Conservation (phyloP, 2,329 filamentous ascomycete species). For the Leptographium galeiforme region DNA sequence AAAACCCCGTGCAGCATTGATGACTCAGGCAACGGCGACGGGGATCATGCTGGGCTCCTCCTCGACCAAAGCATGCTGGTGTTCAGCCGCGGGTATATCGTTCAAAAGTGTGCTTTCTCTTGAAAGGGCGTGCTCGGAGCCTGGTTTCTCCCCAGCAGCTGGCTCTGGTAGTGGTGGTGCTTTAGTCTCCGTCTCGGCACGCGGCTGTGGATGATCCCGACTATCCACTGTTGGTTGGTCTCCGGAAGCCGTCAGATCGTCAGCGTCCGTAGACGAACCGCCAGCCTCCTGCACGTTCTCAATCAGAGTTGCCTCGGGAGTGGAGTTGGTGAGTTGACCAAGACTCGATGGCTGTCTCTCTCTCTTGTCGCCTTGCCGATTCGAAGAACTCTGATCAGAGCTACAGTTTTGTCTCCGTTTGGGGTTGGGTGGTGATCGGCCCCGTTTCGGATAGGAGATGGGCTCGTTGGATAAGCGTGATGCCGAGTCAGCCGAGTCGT, state of each 20-base stretch:
- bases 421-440: slow-evolving; percentile 40
- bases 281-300: too few species aligned
- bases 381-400: neutral
- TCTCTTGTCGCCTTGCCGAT: neutral
- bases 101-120: neutral
- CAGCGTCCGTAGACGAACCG: too few species aligned
- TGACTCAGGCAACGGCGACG: neutral
- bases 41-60: neutral
- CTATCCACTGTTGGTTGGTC: too few species aligned
- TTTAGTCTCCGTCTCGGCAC: neutral
- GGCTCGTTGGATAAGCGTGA: slow-evolving; percentile 25
- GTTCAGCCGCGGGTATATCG: too few species aligned
- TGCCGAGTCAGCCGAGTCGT: slow-evolving; percentile 22
- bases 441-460: slow-evolving; percentile 32
- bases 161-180: too few species aligned
- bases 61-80: neutral
- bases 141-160: neutral
- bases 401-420: slow-evolving; percentile 19
- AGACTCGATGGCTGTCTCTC: neutral
- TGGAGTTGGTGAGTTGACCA: neutral
- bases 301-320: neutral
- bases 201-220: too few species aligned
- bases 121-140: neutral
- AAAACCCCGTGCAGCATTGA: too few species aligned
- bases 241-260: too few species aligned